Base-by-base conservation (phyloP, 2,329 filamentous ascomycete species). In the Fusarium ramigenum region DNA sequence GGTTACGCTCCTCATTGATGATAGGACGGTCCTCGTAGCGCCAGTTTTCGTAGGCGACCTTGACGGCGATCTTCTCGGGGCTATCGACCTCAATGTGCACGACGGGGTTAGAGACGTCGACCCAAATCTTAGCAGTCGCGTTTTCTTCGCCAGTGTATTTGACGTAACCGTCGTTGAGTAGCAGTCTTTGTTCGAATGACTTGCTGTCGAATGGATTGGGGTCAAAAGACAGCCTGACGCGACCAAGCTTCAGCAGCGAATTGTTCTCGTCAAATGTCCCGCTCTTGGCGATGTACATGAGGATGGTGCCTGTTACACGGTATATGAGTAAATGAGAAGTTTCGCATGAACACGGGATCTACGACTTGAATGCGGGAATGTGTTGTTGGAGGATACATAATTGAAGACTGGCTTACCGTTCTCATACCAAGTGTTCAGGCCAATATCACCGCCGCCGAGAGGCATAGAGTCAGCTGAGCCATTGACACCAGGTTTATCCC, bases 231-330 rank as follows among this genome's bases (percentile, higher is more conserved):
- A 66, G 11, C 25, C 47, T 65, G 47, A 66, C 21, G 2, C 60
- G 63, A 9, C 63, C 63, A 8, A 66, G 63, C 15, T 66, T 66
- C 5, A 66, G 21, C 37, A 65, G 40, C 19, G 60, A 64, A 18
- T 66, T 66, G 16, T 66, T 66, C 47, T 65, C 60, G 8, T 66
- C 63, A 46, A 66, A 65, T 7, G 63, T 66, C 0, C 63, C 60
- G 14, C 63, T 66, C 25, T 66, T 66, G 16, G 63, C 63, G 10
- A 66, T 2, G 5, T 66, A 66, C 47, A 66, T 47, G 21, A 66
- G 60, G 25, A 66, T 57, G 0, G 63, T 66, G 21, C 30, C 63
- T 65, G 2, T 30, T 21, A 6, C 19, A 30, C 0, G 2, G 11
- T 32, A 11, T 4, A 15, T 54, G 5, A 63, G 46, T 19, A 28